phyloP scores from a whole-genome alignment of 2,329 filamentous ascomycete genomes.

The Fusarium stilboides region DNA sequence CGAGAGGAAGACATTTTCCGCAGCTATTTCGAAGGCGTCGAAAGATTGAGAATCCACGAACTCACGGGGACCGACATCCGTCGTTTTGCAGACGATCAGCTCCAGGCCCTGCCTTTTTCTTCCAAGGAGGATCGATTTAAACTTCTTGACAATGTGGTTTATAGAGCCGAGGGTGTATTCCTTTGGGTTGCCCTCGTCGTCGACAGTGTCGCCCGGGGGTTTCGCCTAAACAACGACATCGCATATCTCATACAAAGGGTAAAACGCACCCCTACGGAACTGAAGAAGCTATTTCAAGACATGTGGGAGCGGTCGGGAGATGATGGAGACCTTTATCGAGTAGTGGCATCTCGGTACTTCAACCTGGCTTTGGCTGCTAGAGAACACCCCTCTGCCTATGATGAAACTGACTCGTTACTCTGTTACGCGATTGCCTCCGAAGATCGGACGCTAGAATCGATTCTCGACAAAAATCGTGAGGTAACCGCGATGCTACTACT shows the following conservation, averaged over 20 bases:
- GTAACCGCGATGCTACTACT: fast-evolving
- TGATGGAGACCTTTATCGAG: background rate
- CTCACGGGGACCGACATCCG: background rate
- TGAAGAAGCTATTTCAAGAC: background rate
- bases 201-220: background rate
- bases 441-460: fast-evolving
- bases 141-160: background rate
- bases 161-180: background rate
- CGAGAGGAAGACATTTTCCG: background rate
- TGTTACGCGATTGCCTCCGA: background rate
- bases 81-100: background rate
- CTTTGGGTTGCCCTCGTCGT: background rate
- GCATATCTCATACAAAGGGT: background rate
- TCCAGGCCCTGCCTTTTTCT: background rate
- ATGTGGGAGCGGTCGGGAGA: slow-evolving; percentile 2
- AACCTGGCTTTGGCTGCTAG: background rate
- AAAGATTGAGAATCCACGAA: background rate
- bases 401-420: fast-evolving
- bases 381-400: fast-evolving
- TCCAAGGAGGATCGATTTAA: fast-evolving
- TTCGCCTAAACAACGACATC: fast-evolving
- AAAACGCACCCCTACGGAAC: background rate
- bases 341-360: background rate
- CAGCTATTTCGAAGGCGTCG: fast-evolving
- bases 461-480: fast-evolving